Percentiles rank a stretch among this genome's conserved stretches.
Evolutionary conservation across 768 basidiomycete genomes (phyloP).

Genomic region (Atractiella rhizophila): DNA sequence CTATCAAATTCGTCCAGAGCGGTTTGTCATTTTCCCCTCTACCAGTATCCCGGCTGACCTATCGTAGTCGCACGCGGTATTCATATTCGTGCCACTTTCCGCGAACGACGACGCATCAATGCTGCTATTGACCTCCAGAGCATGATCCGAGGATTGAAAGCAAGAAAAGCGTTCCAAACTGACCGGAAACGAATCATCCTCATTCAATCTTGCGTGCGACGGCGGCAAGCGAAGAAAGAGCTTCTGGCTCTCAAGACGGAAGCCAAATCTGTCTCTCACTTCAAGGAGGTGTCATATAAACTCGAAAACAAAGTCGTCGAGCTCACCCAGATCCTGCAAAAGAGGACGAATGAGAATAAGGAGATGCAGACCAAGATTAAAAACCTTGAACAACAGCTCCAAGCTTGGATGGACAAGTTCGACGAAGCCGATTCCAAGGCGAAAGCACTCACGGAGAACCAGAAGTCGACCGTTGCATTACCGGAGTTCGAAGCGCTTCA

Average conservation of each 20-base stretch:
- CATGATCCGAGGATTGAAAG: conserved; percentile 49
- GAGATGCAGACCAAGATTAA: conserved; percentile 47
- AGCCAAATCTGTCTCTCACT: conserved; percentile 87
- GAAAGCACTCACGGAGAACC: conserved; percentile 44
- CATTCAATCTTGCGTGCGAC: conserved; percentile 74
- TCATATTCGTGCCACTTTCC: conserved; percentile 38
- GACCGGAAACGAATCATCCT: conserved; percentile 53
- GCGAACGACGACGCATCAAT: conserved; percentile 30
- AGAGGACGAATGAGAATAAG: conserved; percentile 71
- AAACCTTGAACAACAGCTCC: conserved; percentile 60
- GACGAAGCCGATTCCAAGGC: conserved; percentile 57
- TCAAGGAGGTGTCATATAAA: conserved; percentile 93
- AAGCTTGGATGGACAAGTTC: conserved; percentile 58
- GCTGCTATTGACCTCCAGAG: conserved; percentile 57
- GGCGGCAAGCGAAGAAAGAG: conserved; percentile 61
- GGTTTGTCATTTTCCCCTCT: conserved; percentile 31
- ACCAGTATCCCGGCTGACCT: not conserved
- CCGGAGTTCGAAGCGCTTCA: conserved; percentile 48
- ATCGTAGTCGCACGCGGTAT: conserved; percentile 44
- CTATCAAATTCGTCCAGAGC: conserved; percentile 53
- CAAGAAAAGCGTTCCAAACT: conserved; percentile 33
- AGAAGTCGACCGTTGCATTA: conserved; percentile 43
- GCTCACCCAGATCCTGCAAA: conserved; percentile 78
- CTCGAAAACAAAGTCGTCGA: conserved; percentile 99
- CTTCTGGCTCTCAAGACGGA: conserved; percentile 61